Conservation (phyloP, 805 yeast species). For the Kluyveromyces siamensis region DNA sequence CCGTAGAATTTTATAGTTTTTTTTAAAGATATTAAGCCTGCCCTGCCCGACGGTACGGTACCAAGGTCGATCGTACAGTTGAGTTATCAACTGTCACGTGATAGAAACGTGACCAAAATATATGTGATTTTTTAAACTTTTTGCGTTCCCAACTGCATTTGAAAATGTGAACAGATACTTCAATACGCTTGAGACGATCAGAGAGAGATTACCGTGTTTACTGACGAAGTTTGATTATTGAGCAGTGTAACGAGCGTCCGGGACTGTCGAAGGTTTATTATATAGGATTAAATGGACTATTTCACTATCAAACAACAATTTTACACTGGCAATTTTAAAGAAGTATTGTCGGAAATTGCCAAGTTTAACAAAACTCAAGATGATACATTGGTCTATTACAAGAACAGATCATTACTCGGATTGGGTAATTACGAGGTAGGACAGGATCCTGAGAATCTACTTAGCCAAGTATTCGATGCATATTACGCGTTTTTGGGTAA, state of each 20-base stretch:
- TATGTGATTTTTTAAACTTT: no score
- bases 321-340: constrained; percentile 48
- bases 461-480: constrained; percentile 24
- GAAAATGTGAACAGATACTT: no score
- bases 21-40: no score
- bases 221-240: no score
- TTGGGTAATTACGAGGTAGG: constrained; percentile 19
- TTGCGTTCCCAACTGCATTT: no score
- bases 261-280: background rate
- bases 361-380: constrained; percentile 31
- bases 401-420: constrained; percentile 27
- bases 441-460: constrained; percentile 10
- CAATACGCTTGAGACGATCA: no score
- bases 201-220: no score
- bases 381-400: constrained; percentile 26
- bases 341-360: constrained; percentile 34
- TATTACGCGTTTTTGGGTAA: constrained; percentile 19
- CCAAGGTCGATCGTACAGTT: no score
- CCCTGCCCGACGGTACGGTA: no score
- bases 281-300: constrained; percentile 30
- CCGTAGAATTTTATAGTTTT: no score
- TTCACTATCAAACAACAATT: constrained; percentile 50
- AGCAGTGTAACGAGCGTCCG: background rate
- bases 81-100: no score
- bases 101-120: no score